Evolutionary conservation across 257 asterid species (phyloP).

Genomic region (Plantago ovata): DNA sequence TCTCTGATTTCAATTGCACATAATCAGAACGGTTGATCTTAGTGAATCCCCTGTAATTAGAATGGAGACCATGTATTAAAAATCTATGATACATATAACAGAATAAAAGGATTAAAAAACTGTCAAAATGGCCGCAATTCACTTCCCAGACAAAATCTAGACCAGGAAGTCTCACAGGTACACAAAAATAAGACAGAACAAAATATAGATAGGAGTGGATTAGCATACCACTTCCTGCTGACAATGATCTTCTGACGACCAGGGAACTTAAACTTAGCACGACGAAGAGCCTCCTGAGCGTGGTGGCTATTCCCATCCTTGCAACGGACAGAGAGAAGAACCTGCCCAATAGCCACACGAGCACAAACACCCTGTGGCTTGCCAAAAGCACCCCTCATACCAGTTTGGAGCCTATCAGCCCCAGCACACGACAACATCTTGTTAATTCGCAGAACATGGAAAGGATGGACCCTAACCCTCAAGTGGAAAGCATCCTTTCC

Average conservation of each 20-base stretch:
- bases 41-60: conserved; percentile 63
- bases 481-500: conserved; percentile 91
- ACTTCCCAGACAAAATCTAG: too few species aligned
- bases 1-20: conserved; percentile 64
- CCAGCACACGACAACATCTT: conserved; percentile 95
- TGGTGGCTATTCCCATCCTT: conserved; percentile 64
- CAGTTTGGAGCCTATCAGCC: conserved; percentile 97
- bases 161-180: too few species aligned
- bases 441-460: conserved; percentile 81
- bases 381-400: conserved; percentile 92
- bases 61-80: not conserved
- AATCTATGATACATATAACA: too few species aligned
- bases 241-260: conserved; percentile 91
- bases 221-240: conserved; percentile 77
- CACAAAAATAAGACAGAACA: not conserved
- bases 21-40: conserved; percentile 62
- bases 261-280: conserved; percentile 93
- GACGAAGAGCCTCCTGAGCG: conserved; percentile 87
- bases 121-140: too few species aligned
- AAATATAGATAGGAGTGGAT: not conserved
- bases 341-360: conserved; percentile 91
- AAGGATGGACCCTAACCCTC: conserved; percentile 88
- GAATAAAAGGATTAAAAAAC: too few species aligned
- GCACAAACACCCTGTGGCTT: conserved; percentile 90
- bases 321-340: conserved; percentile 85